These are phyloP conservation scores for Ophiorrhiza pumila DNA, from an alignment of 257 asterid genomes.

Conservation along the genomic window DNA sequence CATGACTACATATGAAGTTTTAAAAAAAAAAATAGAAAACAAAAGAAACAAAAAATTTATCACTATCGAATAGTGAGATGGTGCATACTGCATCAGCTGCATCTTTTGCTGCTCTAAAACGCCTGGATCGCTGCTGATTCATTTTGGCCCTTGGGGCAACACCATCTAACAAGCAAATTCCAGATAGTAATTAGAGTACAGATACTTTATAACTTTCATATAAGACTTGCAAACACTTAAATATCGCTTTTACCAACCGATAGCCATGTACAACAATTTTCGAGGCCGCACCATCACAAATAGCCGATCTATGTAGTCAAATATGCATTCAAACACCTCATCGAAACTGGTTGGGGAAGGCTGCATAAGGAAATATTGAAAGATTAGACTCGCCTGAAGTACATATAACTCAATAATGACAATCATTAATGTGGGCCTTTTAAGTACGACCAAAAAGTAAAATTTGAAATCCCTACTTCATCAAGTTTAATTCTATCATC, in stretches of 20 bases:
- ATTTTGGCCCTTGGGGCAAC: conserved; percentile 99
- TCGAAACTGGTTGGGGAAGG: conserved; percentile 91
- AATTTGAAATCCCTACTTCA: neutral
- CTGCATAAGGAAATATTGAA: conserved; percentile 48
- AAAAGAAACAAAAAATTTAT: neutral
- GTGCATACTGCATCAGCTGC: conserved; percentile 79
- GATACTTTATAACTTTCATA: neutral
- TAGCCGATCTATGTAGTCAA: conserved; percentile 91
- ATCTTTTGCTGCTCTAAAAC: conserved; percentile 96
- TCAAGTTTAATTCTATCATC: neutral
- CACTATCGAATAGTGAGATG: neutral
- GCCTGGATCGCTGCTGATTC: conserved; percentile 96
- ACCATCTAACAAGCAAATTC: conserved; percentile 57
- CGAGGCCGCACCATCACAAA: conserved; percentile 95
- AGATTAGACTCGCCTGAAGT: neutral
- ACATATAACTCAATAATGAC: neutral
- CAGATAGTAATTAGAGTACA: conserved; percentile 14
- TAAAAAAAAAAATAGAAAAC: neutral
- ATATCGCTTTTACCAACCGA: conserved; percentile 59
- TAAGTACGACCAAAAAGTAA: neutral
- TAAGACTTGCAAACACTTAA: conserved; percentile 2
- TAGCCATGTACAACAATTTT: conserved; percentile 88
- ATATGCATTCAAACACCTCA: conserved; percentile 89
- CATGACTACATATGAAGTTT: neutral
- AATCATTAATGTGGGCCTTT: neutral